These are phyloP conservation scores for Tolypocladium amazonense DNA, from an alignment of 2,329 filamentous ascomycete species.

Conservation along the genomic window DNA sequence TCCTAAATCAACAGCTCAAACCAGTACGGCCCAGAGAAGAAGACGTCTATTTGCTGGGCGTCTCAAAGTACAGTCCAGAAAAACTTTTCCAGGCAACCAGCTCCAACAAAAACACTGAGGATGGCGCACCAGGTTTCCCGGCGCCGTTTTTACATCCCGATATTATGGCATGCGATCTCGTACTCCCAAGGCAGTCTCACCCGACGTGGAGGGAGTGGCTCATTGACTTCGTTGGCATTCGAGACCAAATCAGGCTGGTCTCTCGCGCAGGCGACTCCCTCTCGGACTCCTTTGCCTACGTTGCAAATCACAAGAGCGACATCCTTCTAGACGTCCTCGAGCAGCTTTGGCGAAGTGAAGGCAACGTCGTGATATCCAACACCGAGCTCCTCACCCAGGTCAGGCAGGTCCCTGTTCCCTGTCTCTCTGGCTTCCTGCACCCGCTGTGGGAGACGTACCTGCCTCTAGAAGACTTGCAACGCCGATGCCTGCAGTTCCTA, in stretches of 20 bases:
- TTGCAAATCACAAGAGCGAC: not conserved
- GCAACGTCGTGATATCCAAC: not conserved
- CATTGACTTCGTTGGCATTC: not conserved
- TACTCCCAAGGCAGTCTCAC: not conserved
- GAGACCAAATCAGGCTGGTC: not conserved
- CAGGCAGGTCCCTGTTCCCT: constrained; percentile 1
- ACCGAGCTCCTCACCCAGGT: constrained; percentile 1
- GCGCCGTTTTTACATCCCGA: not conserved
- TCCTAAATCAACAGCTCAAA: not conserved
- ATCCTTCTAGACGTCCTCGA: constrained; percentile 1
- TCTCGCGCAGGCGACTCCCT: not conserved
- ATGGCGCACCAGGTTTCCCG: not conserved
- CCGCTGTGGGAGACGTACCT: constrained; percentile 6
- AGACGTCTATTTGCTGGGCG: constrained; percentile 1
- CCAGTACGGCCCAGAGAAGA: not conserved
- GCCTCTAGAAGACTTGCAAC: constrained; percentile 2
- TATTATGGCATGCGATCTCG: not conserved
- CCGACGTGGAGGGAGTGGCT: constrained; percentile 3
- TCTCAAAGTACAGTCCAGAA: not conserved
- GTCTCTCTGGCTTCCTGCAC: not conserved
- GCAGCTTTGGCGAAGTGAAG: constrained; percentile 1
- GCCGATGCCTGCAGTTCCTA: constrained; percentile 3
- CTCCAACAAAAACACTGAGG: not conserved
- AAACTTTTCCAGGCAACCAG: not conserved
- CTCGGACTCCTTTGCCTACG: not conserved